phyloP scores from a whole-genome alignment of 345 rosid genomes.

The Tarenaya hassleriana region DNA sequence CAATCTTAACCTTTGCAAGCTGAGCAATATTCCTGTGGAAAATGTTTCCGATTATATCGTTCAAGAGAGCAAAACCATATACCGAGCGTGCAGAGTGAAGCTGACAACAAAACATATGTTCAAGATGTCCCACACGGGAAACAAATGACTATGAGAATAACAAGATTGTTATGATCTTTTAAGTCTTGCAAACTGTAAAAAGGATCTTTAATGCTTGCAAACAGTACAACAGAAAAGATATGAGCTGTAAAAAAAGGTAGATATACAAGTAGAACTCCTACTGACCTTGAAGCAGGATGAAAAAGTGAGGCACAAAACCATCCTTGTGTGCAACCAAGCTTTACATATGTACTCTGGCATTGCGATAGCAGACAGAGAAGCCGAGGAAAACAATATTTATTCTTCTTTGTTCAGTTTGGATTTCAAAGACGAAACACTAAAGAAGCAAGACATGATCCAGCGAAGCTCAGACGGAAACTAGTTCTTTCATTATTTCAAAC shows the following conservation, averaged over 20 bases:
- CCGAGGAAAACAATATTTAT: slow-evolving; percentile 2
- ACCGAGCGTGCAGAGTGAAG: not conserved
- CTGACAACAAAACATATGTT: not conserved
- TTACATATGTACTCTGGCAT: slow-evolving; percentile 67
- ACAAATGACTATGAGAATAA: not conserved
- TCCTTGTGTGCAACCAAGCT: slow-evolving; percentile 93
- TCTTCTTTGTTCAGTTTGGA: not conserved
- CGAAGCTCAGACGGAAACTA: too few species aligned
- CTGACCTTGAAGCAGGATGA: slow-evolving; percentile 70
- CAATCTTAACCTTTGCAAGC: slow-evolving; percentile 72
- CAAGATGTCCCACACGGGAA: slow-evolving; percentile 9
- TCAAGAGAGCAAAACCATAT: not conserved
- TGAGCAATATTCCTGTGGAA: slow-evolving; percentile 73
- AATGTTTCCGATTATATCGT: slow-evolving; percentile 16
- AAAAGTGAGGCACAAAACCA: slow-evolving; percentile 76
- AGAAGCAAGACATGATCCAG: slow-evolving; percentile 1
- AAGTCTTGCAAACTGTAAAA: not conserved
- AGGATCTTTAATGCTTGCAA: slow-evolving; percentile 6
- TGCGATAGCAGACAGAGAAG: slow-evolving; percentile 11
- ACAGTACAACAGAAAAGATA: not conserved
- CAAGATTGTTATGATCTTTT: not conserved
- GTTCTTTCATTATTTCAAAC: not conserved
- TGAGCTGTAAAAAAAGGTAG: slow-evolving; percentile 2
- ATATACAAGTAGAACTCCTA: slow-evolving; percentile 1
- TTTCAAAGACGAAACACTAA: not conserved